phyloP scores from a whole-genome alignment of 148 eudicot species.

The Rhododendron griersonianum region DNA sequence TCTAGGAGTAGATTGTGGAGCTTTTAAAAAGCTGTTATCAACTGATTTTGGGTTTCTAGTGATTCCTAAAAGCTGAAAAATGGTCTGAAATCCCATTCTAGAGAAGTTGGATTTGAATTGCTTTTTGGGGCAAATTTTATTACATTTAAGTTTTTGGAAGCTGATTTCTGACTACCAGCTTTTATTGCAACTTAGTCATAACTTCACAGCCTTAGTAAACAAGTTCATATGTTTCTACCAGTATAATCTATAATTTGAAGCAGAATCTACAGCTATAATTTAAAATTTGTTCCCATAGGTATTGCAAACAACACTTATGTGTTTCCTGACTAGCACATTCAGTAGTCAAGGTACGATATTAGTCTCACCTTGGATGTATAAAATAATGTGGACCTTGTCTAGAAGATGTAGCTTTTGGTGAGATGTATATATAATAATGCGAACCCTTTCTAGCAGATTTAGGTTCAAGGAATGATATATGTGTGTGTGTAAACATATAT shows the following conservation, averaged over 20 bases:
- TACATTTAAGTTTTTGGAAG: background rate
- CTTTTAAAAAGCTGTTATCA: background rate
- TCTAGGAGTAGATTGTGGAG: background rate
- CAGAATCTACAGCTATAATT: background rate
- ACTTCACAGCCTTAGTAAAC: background rate
- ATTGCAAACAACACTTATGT: background rate
- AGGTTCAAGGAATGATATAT: background rate
- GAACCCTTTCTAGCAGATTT: background rate
- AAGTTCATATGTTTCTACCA: background rate
- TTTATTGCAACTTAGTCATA: background rate
- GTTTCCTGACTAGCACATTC: background rate
- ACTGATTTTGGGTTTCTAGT: background rate
- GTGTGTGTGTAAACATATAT: background rate
- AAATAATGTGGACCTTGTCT: background rate
- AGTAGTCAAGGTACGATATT: background rate
- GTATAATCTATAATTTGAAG: background rate
- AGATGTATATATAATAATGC: background rate
- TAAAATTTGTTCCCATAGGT: background rate
- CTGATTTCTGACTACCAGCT: background rate
- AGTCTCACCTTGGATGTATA: background rate
- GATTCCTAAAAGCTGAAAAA: background rate
- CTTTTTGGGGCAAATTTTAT: background rate
- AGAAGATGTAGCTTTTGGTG: background rate
- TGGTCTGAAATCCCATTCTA: background rate
- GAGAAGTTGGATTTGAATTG: background rate